Conservation (phyloP, 257 asterid species). For the Pogostemon cablin region DNA sequence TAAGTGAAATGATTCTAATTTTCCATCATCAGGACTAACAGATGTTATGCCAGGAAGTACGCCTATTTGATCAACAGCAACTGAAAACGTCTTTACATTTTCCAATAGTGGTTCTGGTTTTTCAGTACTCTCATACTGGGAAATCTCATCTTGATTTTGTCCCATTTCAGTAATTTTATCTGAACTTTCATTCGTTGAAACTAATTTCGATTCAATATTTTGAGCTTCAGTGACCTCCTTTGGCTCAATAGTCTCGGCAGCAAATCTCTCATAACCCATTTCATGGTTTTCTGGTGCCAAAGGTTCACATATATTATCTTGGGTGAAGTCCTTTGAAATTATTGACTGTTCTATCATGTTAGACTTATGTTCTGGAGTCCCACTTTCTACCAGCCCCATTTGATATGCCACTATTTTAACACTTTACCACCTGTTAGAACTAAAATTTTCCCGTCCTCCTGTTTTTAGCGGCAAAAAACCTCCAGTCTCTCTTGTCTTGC, state of each 20-base stretch:
- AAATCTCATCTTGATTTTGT: slow-evolving; percentile 27
- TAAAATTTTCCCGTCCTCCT: too few relatives aligned
- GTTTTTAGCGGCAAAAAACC: slow-evolving; percentile 10
- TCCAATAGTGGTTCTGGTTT: slow-evolving; percentile 37
- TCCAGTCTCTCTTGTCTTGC: slow-evolving; percentile 22
- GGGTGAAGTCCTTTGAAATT: slow-evolving; percentile 27
- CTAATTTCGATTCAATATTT: slow-evolving; percentile 29
- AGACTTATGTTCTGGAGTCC: slow-evolving; percentile 32
- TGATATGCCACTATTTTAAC: slow-evolving; percentile 9
- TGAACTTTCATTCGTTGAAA: slow-evolving; percentile 31
- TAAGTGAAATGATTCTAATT: slow-evolving; percentile 29
- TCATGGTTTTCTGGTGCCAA: slow-evolving; percentile 25
- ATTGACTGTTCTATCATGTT: slow-evolving; percentile 36
- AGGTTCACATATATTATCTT: slow-evolving; percentile 30
- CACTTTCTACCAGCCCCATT: slow-evolving; percentile 36
- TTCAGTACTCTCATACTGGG: slow-evolving; percentile 25
- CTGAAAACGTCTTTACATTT: slow-evolving; percentile 37
- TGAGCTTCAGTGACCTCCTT: slow-evolving; percentile 43
- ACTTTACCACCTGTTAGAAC: slow-evolving; percentile 1
- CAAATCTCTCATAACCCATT: slow-evolving; percentile 27
- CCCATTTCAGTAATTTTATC: slow-evolving; percentile 26
- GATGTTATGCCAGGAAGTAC: slow-evolving; percentile 35
- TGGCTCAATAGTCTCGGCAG: slow-evolving; percentile 38
- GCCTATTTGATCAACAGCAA: slow-evolving; percentile 34
- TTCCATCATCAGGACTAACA: slow-evolving; percentile 35